Conservation (phyloP, 148 eudicot species). For the Pouteria glomerata region DNA sequence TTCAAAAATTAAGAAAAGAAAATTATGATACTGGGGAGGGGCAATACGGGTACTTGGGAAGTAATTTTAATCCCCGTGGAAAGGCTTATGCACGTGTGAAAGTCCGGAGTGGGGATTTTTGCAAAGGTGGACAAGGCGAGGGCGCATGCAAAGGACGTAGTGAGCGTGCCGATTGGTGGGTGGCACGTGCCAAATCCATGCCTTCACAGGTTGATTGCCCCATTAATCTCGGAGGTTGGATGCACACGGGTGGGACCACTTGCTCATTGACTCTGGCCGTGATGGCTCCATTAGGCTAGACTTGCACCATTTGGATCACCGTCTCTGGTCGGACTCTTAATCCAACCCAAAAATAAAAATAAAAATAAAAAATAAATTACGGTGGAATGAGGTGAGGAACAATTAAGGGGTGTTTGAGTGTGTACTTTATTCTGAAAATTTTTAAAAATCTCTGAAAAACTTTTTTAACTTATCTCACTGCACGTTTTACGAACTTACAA, state of each 20-base stretch:
- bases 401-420: too few relatives aligned
- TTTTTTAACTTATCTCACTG: too few relatives aligned
- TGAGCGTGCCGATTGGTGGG: not conserved
- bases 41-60: too few relatives aligned
- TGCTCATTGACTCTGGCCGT: not conserved
- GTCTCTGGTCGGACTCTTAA: not conserved
- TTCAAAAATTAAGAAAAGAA: too few relatives aligned
- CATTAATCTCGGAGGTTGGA: not conserved
- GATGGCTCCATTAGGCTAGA: not conserved
- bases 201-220: not conserved
- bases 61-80: not conserved
- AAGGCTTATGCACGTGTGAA: not conserved
- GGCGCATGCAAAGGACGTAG: not conserved
- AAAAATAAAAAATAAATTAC: too few relatives aligned
- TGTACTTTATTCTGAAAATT: too few relatives aligned
- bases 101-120: not conserved
- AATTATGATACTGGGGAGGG: too few relatives aligned
- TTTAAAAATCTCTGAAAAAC: too few relatives aligned
- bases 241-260: not conserved
- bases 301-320: not conserved
- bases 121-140: not conserved
- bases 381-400: too few relatives aligned
- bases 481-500: too few relatives aligned
- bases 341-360: too few relatives aligned
- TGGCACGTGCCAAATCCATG: constrained; percentile 7